Evolutionary conservation across 352 stramenopile genomes (phyloP), one percentile per base, ranked within the genome.

Genomic region (Pythium myriotylum): DNA sequence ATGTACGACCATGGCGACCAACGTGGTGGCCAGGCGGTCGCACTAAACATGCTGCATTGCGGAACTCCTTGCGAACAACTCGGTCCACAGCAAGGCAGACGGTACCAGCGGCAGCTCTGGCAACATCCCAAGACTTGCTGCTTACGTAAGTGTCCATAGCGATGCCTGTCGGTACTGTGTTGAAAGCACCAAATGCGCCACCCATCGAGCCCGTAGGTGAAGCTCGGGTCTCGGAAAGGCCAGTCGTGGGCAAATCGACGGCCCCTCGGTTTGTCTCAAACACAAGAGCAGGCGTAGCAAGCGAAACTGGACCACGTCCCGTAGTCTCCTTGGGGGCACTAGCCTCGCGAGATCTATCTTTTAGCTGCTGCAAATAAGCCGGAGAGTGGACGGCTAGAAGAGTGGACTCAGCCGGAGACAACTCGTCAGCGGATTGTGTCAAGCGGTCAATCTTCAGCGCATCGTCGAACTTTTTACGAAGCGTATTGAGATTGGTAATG

Each of bases 11-110:
- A 58, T 93, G 78, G 23, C 83, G 79, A 1, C 86, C 86, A 29
- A 92, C 94, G 70, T 99, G 94, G 68, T 99, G 95, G 13, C 95
- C 94, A 10, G 95, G 95, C 27, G 95, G 95, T 27, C 95, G 81
- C 26, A 97, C 86, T 12, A 97, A 60, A 27, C 91, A 95, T 32
- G 97, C 77, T 0, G 83, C 92, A 40, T 91, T 92, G 43, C 82
- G 84, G 43, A 79, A 91, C 45, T 94, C 80, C 54, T 89, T 88
- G 17, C 74, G 77, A 26, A 95, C 72, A 35, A 96, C 86, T 1
- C 82, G 81, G 48, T 95, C 87, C 20, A 96, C 83, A 9, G 81
- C 87, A 27, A 91, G 70, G 49, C 85, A 94, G 13, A 94, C 86
- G 0, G 84, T 92, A 4, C 87, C 87, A 3, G 84, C 87, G 41